These are phyloP conservation scores for Ceratocystis colombiana DNA, from an alignment of 2,329 filamentous ascomycete species.

Conservation along the genomic window DNA sequence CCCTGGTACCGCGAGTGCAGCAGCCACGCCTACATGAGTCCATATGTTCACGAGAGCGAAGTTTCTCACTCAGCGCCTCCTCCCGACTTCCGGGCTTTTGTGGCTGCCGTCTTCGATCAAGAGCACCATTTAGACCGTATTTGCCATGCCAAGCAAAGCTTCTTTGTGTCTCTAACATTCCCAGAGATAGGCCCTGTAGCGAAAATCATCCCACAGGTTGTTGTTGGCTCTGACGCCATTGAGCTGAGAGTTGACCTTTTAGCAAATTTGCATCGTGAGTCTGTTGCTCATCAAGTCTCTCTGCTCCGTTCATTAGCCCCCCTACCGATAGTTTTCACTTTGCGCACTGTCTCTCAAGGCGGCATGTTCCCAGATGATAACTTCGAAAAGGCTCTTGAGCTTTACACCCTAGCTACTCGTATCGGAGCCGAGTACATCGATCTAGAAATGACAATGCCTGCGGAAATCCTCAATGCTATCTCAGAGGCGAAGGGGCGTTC, in stretches of 20 bases:
- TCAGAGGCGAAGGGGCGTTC: constrained; percentile 58
- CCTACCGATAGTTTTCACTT: constrained; percentile 82
- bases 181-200: constrained; percentile 58
- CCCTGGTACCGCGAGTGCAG: constrained; percentile 88
- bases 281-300: constrained; percentile 70
- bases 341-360: constrained; percentile 76
- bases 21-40: constrained; percentile 87
- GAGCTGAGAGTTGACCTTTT: constrained; percentile 90
- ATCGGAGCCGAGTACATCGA: constrained; percentile 89
- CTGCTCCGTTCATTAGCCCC: constrained; percentile 61
- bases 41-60: constrained; percentile 31
- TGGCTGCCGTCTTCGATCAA: constrained; percentile 28
- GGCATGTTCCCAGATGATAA: constrained; percentile 75
- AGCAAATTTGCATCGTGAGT: constrained; percentile 63
- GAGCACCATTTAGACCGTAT: constrained; percentile 40
- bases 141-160: constrained; percentile 58
- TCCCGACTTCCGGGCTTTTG: constrained; percentile 29
- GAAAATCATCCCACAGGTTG: constrained; percentile 57
- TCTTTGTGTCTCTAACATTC: constrained; percentile 85
- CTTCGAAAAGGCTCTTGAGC: constrained; percentile 55
- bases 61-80: constrained; percentile 24
- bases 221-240: constrained; percentile 82
- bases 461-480: constrained; percentile 61
- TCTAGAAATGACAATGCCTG: constrained; percentile 77
- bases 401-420: constrained; percentile 70